Evolutionary conservation across 1,284 basidiomycete genomes (phyloP).

Genomic region (Fereydounia khargensis): DNA sequence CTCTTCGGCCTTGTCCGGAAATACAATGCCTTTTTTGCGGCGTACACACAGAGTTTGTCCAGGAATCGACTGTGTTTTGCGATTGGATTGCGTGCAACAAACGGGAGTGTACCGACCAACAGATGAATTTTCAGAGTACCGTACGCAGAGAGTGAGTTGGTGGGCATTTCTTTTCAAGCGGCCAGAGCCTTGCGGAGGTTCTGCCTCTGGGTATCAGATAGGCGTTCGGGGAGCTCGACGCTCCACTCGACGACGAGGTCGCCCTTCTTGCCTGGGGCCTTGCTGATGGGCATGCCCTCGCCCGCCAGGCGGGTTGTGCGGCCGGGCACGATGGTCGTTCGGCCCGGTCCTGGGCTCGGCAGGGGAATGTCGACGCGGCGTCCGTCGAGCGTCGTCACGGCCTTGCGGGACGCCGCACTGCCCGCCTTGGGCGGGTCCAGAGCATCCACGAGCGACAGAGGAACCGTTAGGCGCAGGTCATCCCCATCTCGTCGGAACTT

Average conservation of each 20-base stretch:
- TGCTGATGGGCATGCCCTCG: slow-evolving; percentile 56
- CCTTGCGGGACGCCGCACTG: slow-evolving; percentile 24
- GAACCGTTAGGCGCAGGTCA: slow-evolving; percentile 39
- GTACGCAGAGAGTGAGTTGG: no score
- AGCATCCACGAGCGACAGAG: slow-evolving; percentile 46
- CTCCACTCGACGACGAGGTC: slow-evolving; percentile 54
- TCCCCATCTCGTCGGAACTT: slow-evolving; percentile 51
- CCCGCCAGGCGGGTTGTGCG: slow-evolving; percentile 49
- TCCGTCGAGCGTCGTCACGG: slow-evolving; percentile 45
- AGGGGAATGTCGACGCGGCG: slow-evolving; percentile 46
- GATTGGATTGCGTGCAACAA: no score
- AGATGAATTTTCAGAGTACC: no score
- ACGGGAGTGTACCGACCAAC: no score
- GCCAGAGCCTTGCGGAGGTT: slow-evolving; percentile 37
- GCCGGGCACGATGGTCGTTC: slow-evolving; percentile 38
- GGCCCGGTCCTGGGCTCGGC: slow-evolving; percentile 32
- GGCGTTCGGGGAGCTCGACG: slow-evolving; percentile 43
- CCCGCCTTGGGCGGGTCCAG: slow-evolving; percentile 51
- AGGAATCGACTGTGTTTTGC: no score
- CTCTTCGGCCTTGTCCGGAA: no score
- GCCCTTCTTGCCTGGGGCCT: slow-evolving; percentile 48
- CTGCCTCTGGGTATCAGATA: slow-evolving; percentile 37
- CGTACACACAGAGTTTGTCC: no score
- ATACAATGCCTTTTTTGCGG: no score
- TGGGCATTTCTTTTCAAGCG: no score